These are phyloP conservation scores for Bipolaris gigantea DNA, from an alignment of 2,329 filamentous ascomycete species.

Conservation along the genomic window DNA sequence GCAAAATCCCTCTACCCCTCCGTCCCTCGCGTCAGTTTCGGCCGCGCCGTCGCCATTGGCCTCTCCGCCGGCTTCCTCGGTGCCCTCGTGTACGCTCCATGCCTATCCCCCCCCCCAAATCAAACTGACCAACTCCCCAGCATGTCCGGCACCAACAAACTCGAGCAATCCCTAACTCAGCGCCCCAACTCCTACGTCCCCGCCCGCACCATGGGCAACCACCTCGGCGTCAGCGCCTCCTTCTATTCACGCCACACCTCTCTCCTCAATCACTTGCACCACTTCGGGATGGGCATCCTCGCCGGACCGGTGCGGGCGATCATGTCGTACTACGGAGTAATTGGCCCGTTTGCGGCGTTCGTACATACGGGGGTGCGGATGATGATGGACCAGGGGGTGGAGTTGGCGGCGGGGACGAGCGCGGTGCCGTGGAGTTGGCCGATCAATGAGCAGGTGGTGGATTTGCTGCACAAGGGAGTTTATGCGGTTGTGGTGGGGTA, in stretches of 20 bases:
- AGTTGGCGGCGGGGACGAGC: constrained; percentile 34
- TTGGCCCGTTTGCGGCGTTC: constrained; percentile 36
- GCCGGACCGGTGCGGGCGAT: constrained; percentile 29
- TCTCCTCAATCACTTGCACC: constrained; percentile 32
- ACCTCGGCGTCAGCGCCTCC: constrained; percentile 24
- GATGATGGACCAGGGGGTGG: constrained; percentile 35
- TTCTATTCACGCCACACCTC: constrained; percentile 20
- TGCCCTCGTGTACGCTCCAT: constrained; percentile 13
- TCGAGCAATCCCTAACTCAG: constrained; percentile 35
- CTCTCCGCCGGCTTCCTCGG: constrained; percentile 20
- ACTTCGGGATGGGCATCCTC: constrained; percentile 36
- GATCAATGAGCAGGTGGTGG: constrained; percentile 38
- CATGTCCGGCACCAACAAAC: constrained; percentile 33
- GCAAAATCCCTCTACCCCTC: constrained; percentile 22
- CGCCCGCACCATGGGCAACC: constrained; percentile 31
- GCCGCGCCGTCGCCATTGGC: constrained; percentile 24
- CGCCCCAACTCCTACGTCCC: constrained; percentile 38
- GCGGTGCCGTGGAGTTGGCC: constrained; percentile 41
- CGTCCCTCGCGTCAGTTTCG: constrained; percentile 23
- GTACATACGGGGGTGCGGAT: constrained; percentile 35
- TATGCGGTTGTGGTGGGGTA: constrained; percentile 36
- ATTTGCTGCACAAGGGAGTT: constrained; percentile 34
- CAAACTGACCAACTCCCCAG: constrained; percentile 9
- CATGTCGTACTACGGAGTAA: constrained; percentile 39
- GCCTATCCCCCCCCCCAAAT: no score